Evolutionary conservation across 2,329 filamentous ascomycete species (phyloP).

Genomic region (Fusarium multiceps): DNA sequence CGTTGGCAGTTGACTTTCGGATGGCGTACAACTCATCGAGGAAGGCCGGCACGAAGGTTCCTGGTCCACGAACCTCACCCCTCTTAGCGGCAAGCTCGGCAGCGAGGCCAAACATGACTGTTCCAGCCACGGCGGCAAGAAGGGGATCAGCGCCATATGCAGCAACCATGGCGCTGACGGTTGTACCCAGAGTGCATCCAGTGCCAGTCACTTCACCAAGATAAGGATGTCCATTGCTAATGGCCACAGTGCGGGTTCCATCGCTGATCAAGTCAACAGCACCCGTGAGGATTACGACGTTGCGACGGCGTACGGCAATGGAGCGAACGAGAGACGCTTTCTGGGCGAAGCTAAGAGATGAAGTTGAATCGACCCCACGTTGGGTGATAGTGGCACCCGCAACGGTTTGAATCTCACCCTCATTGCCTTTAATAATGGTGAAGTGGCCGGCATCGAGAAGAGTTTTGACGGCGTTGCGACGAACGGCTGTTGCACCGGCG

Average conservation of each 20-base stretch:
- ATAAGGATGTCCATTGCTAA: conserved; percentile 81
- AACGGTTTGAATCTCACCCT: conserved; percentile 84
- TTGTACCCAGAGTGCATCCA: conserved; percentile 87
- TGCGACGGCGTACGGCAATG: conserved; percentile 70
- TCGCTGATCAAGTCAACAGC: conserved; percentile 81
- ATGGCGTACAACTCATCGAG: conserved; percentile 74
- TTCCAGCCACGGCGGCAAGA: conserved; percentile 76
- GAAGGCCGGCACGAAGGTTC: conserved; percentile 87
- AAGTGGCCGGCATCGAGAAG: conserved; percentile 82
- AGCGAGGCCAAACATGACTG: conserved; percentile 80
- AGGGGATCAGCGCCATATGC: conserved; percentile 72
- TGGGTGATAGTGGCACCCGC: conserved; percentile 69
- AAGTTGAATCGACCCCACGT: conserved; percentile 84
- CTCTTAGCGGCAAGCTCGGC: conserved; percentile 76
- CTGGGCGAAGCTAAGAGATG: conserved; percentile 61
- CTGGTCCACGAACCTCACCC: conserved; percentile 77
- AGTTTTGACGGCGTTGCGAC: conserved; percentile 75
- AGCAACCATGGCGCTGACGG: conserved; percentile 79
- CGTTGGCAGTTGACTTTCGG: conserved; percentile 60
- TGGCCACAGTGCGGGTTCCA: conserved; percentile 71
- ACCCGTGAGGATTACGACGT: conserved; percentile 87
- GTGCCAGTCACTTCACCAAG: conserved; percentile 80
- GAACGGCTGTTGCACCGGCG: conserved; percentile 81
- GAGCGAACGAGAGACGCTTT: conserved; percentile 72
- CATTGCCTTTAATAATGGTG: conserved; percentile 93